Evolutionary conservation across 371 early-diverging fungal genomes (phyloP), one percentile per base, ranked within the genome.

Genomic region (Zychaea mexicana): DNA sequence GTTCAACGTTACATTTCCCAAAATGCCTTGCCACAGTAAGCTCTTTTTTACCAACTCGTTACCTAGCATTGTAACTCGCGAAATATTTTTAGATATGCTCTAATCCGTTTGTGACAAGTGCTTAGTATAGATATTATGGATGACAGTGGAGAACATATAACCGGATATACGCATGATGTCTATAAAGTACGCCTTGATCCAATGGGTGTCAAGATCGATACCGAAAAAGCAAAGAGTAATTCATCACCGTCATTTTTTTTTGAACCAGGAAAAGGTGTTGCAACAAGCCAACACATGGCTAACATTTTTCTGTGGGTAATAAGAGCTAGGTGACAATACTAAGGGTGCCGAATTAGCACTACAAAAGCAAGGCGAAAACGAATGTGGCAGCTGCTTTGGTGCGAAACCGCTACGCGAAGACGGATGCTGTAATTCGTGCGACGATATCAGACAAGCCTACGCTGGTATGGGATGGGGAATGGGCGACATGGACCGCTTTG

Each of bases 381-480:
- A 92, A 69, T 97, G 98, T 73, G 97, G 99, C 4, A 82, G 84
- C 61, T 97, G 98, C 75, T 98, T 94, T 68, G 95, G 95, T 39
- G 96, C 90, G 2, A 62, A 61, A 19, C 84, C 93, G 0, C 26
- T 70, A 24, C 64, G 70, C 27, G 81, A 68, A n/a, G 83, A 79
- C 60, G 91, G 92, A 26, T 98, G 99, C 82, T 98, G 99, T 77
- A 94, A 96, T 71, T 93, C 95, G 0, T 98, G 99, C 73, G 93
- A 93, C 33, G 95, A 93, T 15, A 95, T 98, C 19, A 86, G 90
- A 32, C 84, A 89, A 65, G 96, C 97, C 0, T 97, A 98, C 70
- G 79, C 73, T 2, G 83, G 81, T 22, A 75, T 74, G 39, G 93
- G 94, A 27, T 97, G 97, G 98, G 89, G 92, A 22, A 54, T 54